phyloP scores from a whole-genome alignment of 352 stramenopile genomes.

The Globisporangium emineosum region DNA sequence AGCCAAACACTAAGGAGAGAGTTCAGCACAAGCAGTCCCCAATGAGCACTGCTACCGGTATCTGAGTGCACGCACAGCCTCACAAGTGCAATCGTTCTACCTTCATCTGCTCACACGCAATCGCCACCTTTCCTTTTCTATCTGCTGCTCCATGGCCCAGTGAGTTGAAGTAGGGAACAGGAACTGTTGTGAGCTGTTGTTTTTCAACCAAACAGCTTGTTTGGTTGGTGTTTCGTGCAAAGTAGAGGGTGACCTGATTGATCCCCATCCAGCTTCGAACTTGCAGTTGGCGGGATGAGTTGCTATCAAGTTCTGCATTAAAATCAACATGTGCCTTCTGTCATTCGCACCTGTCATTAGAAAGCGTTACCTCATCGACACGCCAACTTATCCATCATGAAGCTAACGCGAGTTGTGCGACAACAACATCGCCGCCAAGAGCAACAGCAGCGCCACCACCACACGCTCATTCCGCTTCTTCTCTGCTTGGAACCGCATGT shows the following conservation, averaged over 20 bases:
- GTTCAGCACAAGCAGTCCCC: too few relatives aligned
- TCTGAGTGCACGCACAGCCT: too few relatives aligned
- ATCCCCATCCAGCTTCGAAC: neutral
- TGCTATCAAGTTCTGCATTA: neutral
- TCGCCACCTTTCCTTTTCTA: too few relatives aligned
- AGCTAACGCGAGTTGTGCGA: neutral
- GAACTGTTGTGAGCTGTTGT: neutral
- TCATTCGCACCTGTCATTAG: neutral
- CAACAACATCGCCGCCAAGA: neutral
- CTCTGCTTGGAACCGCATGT: conserved; percentile 1
- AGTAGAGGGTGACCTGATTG: neutral
- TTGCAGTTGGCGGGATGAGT: neutral
- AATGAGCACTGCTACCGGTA: too few relatives aligned
- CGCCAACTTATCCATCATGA: neutral
- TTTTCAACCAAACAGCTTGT: neutral
- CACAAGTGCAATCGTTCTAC: too few relatives aligned
- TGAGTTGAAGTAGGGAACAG: neutral
- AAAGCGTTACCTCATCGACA: neutral
- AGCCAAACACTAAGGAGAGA: too few relatives aligned
- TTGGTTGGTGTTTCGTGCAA: neutral
- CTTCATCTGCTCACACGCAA: too few relatives aligned
- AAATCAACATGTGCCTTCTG: neutral
- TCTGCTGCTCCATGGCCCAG: too few relatives aligned
- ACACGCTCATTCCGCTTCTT: conserved; percentile 14
- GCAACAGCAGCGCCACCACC: neutral